These are phyloP conservation scores for Suhomyces xylopsoci DNA, from an alignment of 805 yeast species.

Conservation along the genomic window DNA sequence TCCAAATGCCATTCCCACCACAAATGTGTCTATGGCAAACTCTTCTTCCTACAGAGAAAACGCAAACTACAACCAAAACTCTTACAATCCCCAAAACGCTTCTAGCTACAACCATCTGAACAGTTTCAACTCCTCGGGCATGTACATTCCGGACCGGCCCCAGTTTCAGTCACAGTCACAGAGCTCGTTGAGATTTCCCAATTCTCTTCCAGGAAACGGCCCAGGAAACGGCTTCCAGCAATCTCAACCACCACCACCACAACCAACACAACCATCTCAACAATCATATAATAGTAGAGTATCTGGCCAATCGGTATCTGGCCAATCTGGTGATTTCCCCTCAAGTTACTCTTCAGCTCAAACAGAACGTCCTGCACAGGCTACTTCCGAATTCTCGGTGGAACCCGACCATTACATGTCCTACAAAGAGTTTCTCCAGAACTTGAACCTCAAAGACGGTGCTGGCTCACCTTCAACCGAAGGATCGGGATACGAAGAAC, in stretches of 20 bases:
- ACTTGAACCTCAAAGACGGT: conserved; percentile 19
- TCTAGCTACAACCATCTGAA: no score
- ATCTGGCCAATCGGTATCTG: not conserved
- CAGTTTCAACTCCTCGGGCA: conserved; percentile 17
- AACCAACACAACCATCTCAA: no score
- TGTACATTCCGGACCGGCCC: conserved; percentile 20
- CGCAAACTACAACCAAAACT: no score
- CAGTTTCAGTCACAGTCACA: conserved; percentile 7
- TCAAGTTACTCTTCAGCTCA: not conserved
- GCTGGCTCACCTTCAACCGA: conserved; percentile 3
- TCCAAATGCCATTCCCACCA: conserved; percentile 50
- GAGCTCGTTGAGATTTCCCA: conserved; percentile 6
- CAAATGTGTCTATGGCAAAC: conserved; percentile 44
- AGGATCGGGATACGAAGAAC: conserved; percentile 40
- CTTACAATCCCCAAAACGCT: no score
- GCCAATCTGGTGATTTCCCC: not conserved
- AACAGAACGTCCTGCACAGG: not conserved
- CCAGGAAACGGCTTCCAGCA: no score
- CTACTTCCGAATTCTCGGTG: not conserved
- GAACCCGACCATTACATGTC: conserved; percentile 45
- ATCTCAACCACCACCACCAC: not conserved
- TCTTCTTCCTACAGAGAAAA: conserved; percentile 12
- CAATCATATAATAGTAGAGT: not conserved
- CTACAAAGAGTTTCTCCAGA: conserved; percentile 37
- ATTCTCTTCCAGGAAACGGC: conserved; percentile 5